phyloP scores from a whole-genome alignment of 345 rosid species.

The Raphanus sativus region DNA sequence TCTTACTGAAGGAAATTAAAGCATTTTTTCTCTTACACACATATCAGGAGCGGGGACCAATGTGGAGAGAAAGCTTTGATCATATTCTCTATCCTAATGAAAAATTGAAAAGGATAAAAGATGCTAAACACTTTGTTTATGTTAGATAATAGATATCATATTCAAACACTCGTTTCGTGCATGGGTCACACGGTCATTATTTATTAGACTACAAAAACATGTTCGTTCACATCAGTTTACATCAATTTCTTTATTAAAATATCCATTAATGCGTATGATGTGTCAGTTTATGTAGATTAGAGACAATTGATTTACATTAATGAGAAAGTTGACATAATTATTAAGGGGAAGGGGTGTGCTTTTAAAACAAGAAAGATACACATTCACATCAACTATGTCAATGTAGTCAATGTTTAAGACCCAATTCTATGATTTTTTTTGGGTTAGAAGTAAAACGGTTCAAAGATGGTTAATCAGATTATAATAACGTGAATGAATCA shows the following conservation, averaged over 20 bases:
- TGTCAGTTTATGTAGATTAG: slow-evolving; percentile 19
- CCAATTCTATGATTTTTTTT: neutral
- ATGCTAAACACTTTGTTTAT: neutral
- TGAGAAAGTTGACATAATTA: slow-evolving; percentile 11
- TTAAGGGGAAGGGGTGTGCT: slow-evolving; percentile 1
- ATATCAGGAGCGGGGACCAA: slow-evolving; percentile 28
- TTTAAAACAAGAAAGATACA: slow-evolving; percentile 27
- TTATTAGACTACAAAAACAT: neutral
- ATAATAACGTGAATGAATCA: neutral
- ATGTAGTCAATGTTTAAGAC: neutral
- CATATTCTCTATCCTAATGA: slow-evolving; percentile 19
- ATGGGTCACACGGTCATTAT: slow-evolving; percentile 15
- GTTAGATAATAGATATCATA: neutral
- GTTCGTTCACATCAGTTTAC: slow-evolving; percentile 8
- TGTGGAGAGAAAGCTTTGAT: slow-evolving; percentile 21
- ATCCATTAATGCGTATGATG: slow-evolving; percentile 9
- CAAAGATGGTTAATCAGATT: neutral
- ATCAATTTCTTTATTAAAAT: neutral
- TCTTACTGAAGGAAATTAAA: slow-evolving; percentile 31
- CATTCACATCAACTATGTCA: slow-evolving; percentile 5
- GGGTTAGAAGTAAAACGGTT: neutral
- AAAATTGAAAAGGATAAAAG: neutral
- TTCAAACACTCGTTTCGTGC: neutral
- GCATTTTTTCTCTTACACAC: neutral
- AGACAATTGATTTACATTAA: slow-evolving; percentile 2